Evolutionary conservation across 257 asterid genomes (phyloP).

Genomic region (Marsdenia floribunda): DNA sequence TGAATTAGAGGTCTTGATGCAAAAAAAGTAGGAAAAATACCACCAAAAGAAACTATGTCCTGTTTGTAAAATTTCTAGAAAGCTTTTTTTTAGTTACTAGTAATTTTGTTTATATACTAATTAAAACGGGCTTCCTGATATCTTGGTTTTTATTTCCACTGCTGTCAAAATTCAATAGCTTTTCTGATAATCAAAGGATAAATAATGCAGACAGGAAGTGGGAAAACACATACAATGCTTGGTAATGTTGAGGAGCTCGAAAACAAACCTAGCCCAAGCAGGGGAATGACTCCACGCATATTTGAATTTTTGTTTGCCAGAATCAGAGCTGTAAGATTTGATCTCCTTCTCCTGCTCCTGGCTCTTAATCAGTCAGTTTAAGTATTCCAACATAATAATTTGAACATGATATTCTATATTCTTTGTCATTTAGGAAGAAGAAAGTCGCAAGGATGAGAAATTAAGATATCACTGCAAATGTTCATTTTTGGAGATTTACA

Average conservation of each 20-base stretch:
- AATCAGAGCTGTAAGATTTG: constrained; percentile 72
- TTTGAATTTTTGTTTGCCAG: constrained; percentile 96
- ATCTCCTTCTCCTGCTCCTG: constrained; percentile 15
- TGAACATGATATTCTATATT: constrained; percentile 7
- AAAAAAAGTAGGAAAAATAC: background rate
- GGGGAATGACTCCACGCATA: constrained; percentile 97
- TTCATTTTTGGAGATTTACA: constrained; percentile 90
- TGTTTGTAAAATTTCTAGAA: background rate
- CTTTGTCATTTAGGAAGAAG: constrained; percentile 64
- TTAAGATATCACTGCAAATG: constrained; percentile 81
- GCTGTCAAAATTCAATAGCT: constrained; percentile 7
- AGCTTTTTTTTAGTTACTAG: background rate
- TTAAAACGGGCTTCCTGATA: background rate
- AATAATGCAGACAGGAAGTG: constrained; percentile 86
- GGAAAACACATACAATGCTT: constrained; percentile 96
- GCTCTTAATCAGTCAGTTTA: constrained; percentile 5
- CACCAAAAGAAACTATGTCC: background rate
- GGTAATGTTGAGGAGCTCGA: constrained; percentile 82
- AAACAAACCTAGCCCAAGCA: constrained; percentile 67
- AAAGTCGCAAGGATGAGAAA: constrained; percentile 75
- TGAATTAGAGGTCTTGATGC: background rate
- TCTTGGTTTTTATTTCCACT: constrained; percentile 4
- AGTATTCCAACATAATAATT: constrained; percentile 11
- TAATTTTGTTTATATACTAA: background rate
- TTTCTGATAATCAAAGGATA: constrained; percentile 6